Percentiles rank a stretch among this genome's conserved stretches.
phyloP scores from a whole-genome alignment of 331 rosid genomes.

The Arachis monticola region DNA sequence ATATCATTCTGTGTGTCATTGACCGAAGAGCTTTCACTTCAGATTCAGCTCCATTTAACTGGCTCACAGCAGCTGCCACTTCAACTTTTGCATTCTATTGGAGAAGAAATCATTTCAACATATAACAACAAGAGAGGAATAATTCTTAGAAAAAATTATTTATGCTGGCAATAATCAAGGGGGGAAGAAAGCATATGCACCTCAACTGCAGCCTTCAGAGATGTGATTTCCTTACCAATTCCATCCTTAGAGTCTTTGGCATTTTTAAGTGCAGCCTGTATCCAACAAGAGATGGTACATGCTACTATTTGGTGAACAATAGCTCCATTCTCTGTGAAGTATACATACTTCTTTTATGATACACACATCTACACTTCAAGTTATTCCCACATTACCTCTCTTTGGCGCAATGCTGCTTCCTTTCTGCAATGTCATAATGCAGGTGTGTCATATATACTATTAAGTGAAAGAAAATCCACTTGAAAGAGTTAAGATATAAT shows the following conservation, averaged over 20 bases:
- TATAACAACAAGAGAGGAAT: constrained; percentile 19
- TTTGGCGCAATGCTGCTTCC: constrained; percentile 87
- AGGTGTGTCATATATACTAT: constrained; percentile 39
- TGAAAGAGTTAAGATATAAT: constrained; percentile 43
- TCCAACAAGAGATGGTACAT: constrained; percentile 34
- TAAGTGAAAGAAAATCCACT: constrained; percentile 33
- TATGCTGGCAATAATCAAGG: constrained; percentile 18
- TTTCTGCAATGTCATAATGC: constrained; percentile 65
- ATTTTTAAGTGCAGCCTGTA: constrained; percentile 88
- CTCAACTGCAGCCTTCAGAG: constrained; percentile 64
- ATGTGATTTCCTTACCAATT: constrained; percentile 64
- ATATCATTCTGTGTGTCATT: constrained; percentile 96
- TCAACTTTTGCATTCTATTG: constrained; percentile 79
- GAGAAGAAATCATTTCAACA: constrained; percentile 32
- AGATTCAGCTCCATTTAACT: constrained; percentile 76
- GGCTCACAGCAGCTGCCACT: constrained; percentile 55
- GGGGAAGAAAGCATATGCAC: constrained; percentile 45
- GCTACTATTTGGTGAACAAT: constrained; percentile 32
- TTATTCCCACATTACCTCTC: constrained; percentile 70
- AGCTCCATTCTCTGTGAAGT: constrained; percentile 26
- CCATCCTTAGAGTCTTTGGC: constrained; percentile 71
- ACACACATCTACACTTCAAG: constrained; percentile 34
- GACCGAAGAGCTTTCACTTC: constrained; percentile 86
- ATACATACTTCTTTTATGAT: constrained; percentile 33
- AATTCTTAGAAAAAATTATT: constrained; percentile 13